Evolutionary conservation across 2,329 filamentous ascomycete species (phyloP).

Genomic region (Alternaria novae-zelandiae): DNA sequence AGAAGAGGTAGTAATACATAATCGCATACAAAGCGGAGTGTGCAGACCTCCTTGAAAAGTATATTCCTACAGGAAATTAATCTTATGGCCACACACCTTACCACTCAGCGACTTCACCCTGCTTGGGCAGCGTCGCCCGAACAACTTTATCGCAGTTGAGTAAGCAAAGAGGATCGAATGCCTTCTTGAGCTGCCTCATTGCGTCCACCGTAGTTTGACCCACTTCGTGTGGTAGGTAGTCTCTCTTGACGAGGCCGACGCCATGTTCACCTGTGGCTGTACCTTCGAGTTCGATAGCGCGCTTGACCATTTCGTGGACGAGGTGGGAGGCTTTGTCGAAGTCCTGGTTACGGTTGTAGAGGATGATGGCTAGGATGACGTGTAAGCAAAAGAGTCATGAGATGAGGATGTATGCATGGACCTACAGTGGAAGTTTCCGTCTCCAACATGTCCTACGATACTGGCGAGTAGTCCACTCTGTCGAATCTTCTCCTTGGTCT

Average conservation of each 20-base stretch:
- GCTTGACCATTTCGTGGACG: conserved; percentile 84
- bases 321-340: conserved; percentile 70
- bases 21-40: background rate
- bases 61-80: background rate
- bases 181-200: conserved; percentile 85
- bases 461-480: conserved; percentile 67
- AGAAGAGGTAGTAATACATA: background rate
- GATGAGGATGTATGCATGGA: conserved; percentile 7
- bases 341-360: conserved; percentile 70
- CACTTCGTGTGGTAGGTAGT: conserved; percentile 80
- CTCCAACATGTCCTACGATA: conserved; percentile 76
- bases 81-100: conserved; percentile 19
- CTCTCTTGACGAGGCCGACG: conserved; percentile 82
- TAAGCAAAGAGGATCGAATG: conserved; percentile 75
- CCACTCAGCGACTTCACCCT: conserved; percentile 58
- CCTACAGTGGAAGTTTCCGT: conserved; percentile 75
- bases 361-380: conserved; percentile 59
- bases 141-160: conserved; percentile 71
- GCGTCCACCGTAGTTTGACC: conserved; percentile 76
- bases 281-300: conserved; percentile 82
- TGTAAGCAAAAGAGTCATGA: conserved; percentile 2
- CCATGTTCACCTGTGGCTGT: conserved; percentile 88
- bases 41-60: background rate
- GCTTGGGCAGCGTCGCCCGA: conserved; percentile 58
- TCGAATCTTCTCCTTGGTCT: conserved; percentile 71